Percentiles rank a stretch among this genome's conserved stretches.
These are phyloP conservation scores for Curvularia eragrostidis DNA, from an alignment of 2,329 filamentous ascomycete species.

Conservation along the genomic window DNA sequence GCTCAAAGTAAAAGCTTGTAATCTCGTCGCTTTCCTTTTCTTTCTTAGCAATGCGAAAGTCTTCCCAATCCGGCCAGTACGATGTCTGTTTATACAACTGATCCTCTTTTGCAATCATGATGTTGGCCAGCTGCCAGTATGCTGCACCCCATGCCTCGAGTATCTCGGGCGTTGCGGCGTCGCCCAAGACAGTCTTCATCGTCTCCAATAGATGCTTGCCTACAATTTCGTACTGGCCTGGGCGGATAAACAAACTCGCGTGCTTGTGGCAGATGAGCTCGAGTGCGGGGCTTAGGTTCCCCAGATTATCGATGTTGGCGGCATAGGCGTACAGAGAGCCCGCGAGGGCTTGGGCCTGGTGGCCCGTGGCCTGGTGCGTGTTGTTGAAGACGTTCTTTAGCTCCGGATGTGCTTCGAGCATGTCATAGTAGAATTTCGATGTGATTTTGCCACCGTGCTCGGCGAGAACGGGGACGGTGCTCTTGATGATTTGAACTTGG, in stretches of 20 bases:
- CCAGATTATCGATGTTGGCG: slow-evolving; percentile 72
- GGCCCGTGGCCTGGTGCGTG: slow-evolving; percentile 70
- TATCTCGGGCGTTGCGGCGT: slow-evolving; percentile 68
- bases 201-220: slow-evolving; percentile 72
- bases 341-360: slow-evolving; percentile 74
- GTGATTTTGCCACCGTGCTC: slow-evolving; percentile 73
- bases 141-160: slow-evolving; percentile 73
- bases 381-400: slow-evolving; percentile 76
- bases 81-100: slow-evolving; percentile 67
- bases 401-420: slow-evolving; percentile 69
- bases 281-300: slow-evolving; percentile 61
- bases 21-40: slow-evolving; percentile 71
- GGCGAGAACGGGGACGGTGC: slow-evolving; percentile 72
- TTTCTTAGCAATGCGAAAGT: slow-evolving; percentile 70
- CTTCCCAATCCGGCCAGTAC: slow-evolving; percentile 71
- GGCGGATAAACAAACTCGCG: slow-evolving; percentile 70
- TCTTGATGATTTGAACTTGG: slow-evolving; percentile 70
- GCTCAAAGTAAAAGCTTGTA: slow-evolving; percentile 72
- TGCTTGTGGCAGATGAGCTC: slow-evolving; percentile 81
- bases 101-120: slow-evolving; percentile 72
- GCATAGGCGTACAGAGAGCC: slow-evolving; percentile 74
- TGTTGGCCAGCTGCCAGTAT: slow-evolving; percentile 74
- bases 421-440: slow-evolving; percentile 73
- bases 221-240: slow-evolving; percentile 74
- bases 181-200: slow-evolving; percentile 71